Base-by-base conservation (phyloP, 768 basidiomycete genomes). In the Pleurotus tuber-regium region DNA sequence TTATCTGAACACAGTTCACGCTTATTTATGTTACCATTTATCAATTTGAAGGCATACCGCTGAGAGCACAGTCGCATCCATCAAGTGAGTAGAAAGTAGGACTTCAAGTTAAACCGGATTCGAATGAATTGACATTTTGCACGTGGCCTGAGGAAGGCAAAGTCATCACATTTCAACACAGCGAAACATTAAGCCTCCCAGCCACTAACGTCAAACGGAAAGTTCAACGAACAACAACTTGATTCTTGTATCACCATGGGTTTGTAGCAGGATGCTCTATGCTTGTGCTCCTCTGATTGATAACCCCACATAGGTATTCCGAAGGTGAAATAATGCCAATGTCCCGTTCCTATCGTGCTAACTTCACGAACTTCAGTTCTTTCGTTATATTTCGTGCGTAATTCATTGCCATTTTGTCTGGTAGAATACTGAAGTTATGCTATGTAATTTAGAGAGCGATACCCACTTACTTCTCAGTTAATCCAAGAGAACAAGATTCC, bases 401-500 rank as follows among this genome's bases (percentile, higher is more conserved):
- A 43, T 25, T 18, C 41, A 10, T 21, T 35, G 40, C 33, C 35
- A 3, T 42, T 16, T 6, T 6, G n/a, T 21, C 16, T 24, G 28
- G 12, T 12, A 28, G 59, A 31, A 53, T 9, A 54, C 35, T 64
- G 38, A 69, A 36, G 7, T 12, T 26, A 19, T 36, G n/a, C n/a
- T n/a, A n/a, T n/a, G n/a, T n/a, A n/a, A n/a, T 23, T 7, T 63
- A 96, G 93, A 55, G 97, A 98, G 75, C 86, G 97, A 55, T 99
- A 99, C 68, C 96, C 97, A 44, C 80, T 99, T 59, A 99, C 95
- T 12, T 98, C 96, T 14, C 97, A 98, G 67, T 78, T 98, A 52
- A 97, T 98, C 57, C 85, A 96, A 68, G 94, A 97, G 75, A 97
- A 98, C 74, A 93, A 94, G 76, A 98, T 99, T 55, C 96, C 94